Conservation (phyloP, 306 rosid genomes). For the Leucaena leucocephala region DNA sequence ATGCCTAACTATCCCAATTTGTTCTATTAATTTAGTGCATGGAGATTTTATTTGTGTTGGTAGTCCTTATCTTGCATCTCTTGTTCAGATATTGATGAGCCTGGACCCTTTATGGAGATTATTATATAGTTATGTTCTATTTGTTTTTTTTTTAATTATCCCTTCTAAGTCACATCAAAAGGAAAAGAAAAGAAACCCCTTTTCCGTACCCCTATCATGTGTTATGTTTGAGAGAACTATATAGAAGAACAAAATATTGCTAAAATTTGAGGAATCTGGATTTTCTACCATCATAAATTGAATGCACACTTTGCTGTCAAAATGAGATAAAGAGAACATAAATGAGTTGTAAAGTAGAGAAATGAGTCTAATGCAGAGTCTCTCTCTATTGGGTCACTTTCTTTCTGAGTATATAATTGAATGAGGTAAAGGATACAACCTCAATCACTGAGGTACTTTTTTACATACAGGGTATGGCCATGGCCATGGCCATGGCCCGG, state of each 20-base stretch:
- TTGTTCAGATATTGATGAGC: neutral
- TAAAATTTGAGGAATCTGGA: neutral
- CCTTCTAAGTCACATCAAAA: neutral
- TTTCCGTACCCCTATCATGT: neutral
- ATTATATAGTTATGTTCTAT: neutral
- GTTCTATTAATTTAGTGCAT: neutral
- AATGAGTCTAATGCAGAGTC: neutral
- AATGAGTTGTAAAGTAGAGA: neutral
- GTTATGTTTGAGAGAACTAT: neutral
- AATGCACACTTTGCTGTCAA: neutral
- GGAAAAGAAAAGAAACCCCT: neutral
- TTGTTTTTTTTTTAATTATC: neutral
- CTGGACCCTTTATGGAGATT: neutral
- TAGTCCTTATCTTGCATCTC: neutral
- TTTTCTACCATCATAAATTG: neutral
- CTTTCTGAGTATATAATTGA: neutral
- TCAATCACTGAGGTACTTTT: neutral
- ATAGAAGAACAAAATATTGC: neutral
- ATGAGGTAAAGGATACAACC: neutral
- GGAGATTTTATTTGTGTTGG: neutral
- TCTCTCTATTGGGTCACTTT: neutral
- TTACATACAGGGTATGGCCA: constrained; percentile 41
- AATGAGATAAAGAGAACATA: neutral
- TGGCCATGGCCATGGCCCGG: constrained; percentile 42
- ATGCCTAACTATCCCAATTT: constrained; percentile 10